A percentile compares a stretch with the other conserved stretches of the same genome.
phyloP scores from a whole-genome alignment of 2,329 filamentous ascomycete species.

The Alternaria incomplexa region DNA sequence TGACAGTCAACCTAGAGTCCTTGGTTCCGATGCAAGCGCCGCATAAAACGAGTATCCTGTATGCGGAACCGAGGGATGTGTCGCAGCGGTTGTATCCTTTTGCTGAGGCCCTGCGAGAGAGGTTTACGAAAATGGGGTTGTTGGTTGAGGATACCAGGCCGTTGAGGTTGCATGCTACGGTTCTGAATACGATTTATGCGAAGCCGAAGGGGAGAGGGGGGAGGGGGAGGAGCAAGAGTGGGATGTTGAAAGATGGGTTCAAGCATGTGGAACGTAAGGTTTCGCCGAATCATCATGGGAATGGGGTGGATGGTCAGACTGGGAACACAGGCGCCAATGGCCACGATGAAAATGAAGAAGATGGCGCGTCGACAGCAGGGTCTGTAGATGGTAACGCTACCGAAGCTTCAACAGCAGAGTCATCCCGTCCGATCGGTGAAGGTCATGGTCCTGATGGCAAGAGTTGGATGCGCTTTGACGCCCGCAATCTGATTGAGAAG shows the following conservation, averaged over 20 bases:
- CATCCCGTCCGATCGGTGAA: neutral
- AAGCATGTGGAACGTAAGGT: neutral
- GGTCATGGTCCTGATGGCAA: slow-evolving; percentile 22
- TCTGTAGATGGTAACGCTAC: slow-evolving; percentile 1
- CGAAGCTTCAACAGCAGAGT: neutral
- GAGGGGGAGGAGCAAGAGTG: slow-evolving; percentile 31
- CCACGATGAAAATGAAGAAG: neutral
- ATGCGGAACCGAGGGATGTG: slow-evolving; percentile 65
- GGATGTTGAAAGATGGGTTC: neutral
- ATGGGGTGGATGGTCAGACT: neutral
- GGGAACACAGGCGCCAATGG: rapidly evolving
- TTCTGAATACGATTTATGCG: slow-evolving; percentile 85
- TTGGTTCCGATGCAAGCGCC: slow-evolving; percentile 68
- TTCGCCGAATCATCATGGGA: slow-evolving; percentile 1
- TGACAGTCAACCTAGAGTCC: slow-evolving; percentile 54
- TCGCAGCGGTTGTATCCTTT: slow-evolving; percentile 62
- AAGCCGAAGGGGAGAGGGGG: slow-evolving; percentile 48
- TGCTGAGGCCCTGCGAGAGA: slow-evolving; percentile 54
- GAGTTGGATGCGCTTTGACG: slow-evolving; percentile 51
- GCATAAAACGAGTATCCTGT: slow-evolving; percentile 67
- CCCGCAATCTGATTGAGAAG: slow-evolving; percentile 52
- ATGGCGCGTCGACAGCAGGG: slow-evolving; percentile 8
- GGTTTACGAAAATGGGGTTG: slow-evolving; percentile 63
- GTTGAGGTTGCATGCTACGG: slow-evolving; percentile 80
- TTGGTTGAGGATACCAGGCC: slow-evolving; percentile 66